Percentiles rank a stretch among this genome's conserved stretches.
Conservation (phyloP, 164 flowering plant species). For the Annona cherimola region DNA sequence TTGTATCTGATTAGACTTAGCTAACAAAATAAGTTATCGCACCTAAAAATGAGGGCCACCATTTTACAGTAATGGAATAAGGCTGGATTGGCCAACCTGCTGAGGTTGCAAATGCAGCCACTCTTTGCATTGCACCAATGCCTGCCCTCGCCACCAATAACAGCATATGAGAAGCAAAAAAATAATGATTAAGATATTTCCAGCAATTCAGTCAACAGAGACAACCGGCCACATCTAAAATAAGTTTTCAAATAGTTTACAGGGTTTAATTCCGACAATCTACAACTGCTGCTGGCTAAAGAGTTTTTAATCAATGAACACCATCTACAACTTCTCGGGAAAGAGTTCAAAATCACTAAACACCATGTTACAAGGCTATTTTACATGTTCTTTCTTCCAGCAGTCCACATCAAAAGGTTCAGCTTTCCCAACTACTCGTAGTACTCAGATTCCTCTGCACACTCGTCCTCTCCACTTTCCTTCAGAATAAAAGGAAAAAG, state of each 20-base stretch:
- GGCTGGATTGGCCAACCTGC: not conserved
- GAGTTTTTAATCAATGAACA: not conserved
- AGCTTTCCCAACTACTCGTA: conserved; percentile 1
- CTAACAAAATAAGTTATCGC: not conserved
- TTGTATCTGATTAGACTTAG: too few species aligned
- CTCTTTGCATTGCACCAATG: too few species aligned
- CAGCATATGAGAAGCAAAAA: not conserved
- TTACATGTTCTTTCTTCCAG: not conserved
- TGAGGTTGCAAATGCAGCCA: not conserved
- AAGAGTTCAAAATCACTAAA: not conserved
- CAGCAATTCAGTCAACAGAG: not conserved
- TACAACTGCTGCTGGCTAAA: not conserved
- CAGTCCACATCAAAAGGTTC: not conserved
- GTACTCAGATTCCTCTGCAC: conserved; percentile 9
- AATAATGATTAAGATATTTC: not conserved
- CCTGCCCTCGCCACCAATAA: not conserved
- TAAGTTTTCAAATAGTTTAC: not conserved
- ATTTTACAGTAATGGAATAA: not conserved
- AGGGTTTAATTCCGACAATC: not conserved
- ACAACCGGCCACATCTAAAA: not conserved
- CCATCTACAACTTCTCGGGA: not conserved
- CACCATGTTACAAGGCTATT: not conserved
- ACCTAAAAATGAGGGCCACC: not conserved
- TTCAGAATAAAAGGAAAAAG: conserved; percentile 24
- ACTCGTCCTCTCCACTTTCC: conserved; percentile 72